These are phyloP conservation scores for Spatholobus suberectus DNA, from an alignment of 306 rosid species.

Conservation along the genomic window DNA sequence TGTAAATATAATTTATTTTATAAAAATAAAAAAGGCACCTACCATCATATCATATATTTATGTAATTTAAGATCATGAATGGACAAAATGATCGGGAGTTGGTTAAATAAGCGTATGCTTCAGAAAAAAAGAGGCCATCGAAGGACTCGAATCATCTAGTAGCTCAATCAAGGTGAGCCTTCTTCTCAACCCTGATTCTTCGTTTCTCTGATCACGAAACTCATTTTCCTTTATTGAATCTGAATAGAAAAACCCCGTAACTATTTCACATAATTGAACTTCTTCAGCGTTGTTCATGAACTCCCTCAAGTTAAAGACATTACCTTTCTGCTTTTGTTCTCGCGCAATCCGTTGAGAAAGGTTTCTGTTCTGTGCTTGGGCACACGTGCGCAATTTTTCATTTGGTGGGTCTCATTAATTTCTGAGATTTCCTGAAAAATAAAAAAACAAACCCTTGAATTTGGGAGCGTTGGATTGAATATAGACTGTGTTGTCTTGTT, in stretches of 20 bases:
- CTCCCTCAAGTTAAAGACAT: constrained; percentile 28
- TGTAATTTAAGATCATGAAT: background rate
- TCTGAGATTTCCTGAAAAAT: constrained; percentile 5
- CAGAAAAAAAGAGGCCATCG: constrained; percentile 28
- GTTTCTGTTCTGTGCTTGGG: constrained; percentile 12
- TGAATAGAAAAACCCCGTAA: background rate
- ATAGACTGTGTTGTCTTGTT: constrained; percentile 25
- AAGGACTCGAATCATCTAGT: constrained; percentile 49
- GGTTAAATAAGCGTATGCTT: background rate
- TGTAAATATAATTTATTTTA: background rate
- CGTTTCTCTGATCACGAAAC: constrained; percentile 9
- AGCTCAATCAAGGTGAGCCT: constrained; percentile 50
- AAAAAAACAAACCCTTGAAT: constrained; percentile 29
- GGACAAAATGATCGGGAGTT: background rate
- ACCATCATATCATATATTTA: background rate
- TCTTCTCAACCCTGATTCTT: constrained; percentile 25
- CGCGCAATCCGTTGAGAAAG: background rate
- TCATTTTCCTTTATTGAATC: constrained; percentile 20
- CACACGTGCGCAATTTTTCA: background rate
- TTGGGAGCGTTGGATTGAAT: constrained; percentile 33
- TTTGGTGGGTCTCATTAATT: constrained; percentile 38
- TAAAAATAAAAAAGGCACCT: background rate
- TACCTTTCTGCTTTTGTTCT: constrained; percentile 35
- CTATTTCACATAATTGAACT: constrained; percentile 21
- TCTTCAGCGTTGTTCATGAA: constrained; percentile 33